Percentiles rank a stretch among this genome's conserved stretches.
phyloP scores from a whole-genome alignment of 768 basidiomycete species.

The Lentinus brumalis region DNA sequence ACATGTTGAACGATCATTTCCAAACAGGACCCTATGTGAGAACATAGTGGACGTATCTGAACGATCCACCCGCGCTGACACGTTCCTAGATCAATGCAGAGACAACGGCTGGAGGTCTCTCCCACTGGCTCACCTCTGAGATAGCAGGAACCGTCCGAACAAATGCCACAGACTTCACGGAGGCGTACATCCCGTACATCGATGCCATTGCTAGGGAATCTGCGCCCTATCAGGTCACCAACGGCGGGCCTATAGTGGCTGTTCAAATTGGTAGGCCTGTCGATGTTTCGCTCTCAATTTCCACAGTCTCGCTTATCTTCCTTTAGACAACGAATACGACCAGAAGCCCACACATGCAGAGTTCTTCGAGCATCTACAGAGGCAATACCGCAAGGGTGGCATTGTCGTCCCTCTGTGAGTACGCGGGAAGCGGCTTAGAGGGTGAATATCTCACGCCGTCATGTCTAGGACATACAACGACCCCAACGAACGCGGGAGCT shows the following conservation, averaged over 20 bases:
- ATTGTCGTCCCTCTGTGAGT: constrained; percentile 24
- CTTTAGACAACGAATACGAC: constrained; percentile 72
- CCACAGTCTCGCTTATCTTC: not conserved
- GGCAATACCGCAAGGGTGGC: constrained; percentile 44
- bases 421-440: not conserved
- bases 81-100: constrained; percentile 69
- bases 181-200: constrained; percentile 74
- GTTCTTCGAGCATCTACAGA: constrained; percentile 28
- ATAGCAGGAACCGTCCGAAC: constrained; percentile 72
- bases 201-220: constrained; percentile 63
- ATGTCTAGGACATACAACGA: constrained; percentile 31
- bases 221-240: constrained; percentile 63
- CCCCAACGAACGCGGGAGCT: constrained; percentile 26
- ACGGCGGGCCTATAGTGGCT: constrained; percentile 77
- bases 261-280: constrained; percentile 54
- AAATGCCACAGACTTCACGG: constrained; percentile 68
- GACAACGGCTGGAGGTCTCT: constrained; percentile 74
- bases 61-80: not conserved
- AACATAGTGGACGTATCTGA: not conserved
- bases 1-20: not conserved
- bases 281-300: not conserved
- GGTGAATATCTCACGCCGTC: not conserved
- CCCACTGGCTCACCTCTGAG: constrained; percentile 70
- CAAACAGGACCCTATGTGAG: constrained; percentile 32
- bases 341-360: constrained; percentile 41